phyloP scores from a whole-genome alignment of 192 early-diverging fungal genomes.

The Umbelopsis sp. region DNA sequence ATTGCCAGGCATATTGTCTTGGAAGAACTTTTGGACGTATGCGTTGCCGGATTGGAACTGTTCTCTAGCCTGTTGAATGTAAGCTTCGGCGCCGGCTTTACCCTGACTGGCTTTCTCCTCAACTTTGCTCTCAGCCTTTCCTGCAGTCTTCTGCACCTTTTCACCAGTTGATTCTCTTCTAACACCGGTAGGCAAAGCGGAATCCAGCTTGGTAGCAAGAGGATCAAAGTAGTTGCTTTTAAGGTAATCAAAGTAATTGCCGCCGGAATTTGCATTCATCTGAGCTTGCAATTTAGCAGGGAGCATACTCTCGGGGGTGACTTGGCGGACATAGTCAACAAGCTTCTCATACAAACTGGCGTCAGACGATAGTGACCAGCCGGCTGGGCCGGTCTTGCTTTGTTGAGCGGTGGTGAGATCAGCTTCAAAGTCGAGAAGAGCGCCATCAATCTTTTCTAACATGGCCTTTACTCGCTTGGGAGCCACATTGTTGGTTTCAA shows the following conservation, averaged over 20 bases:
- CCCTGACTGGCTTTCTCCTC: not conserved
- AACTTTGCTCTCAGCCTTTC: not conserved
- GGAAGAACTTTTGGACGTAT: not conserved
- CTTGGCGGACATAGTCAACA: not conserved
- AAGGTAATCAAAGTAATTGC: conserved; percentile 7
- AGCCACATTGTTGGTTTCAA: not conserved
- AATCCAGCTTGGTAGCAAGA: conserved; percentile 7
- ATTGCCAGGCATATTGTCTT: not conserved
- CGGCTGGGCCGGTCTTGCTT: not conserved
- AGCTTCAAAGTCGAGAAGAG: conserved; percentile 19
- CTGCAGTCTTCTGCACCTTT: not conserved
- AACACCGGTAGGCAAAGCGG: not conserved
- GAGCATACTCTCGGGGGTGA: not conserved
- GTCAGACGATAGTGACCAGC: conserved; percentile 1
- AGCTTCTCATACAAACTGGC: not conserved
- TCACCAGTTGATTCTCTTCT: not conserved
- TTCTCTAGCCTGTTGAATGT: not conserved
- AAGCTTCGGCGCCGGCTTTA: not conserved
- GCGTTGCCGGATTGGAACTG: not conserved
- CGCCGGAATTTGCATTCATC: not conserved
- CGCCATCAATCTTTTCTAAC: not conserved
- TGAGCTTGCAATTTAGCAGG: not conserved
- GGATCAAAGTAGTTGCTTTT: conserved; percentile 6
- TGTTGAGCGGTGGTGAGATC: conserved; percentile 10
- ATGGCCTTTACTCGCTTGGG: conserved; percentile 5